Evolutionary conservation across 2,329 filamentous ascomycete genomes (phyloP).

Genomic region (Aaosphaeria arxii): DNA sequence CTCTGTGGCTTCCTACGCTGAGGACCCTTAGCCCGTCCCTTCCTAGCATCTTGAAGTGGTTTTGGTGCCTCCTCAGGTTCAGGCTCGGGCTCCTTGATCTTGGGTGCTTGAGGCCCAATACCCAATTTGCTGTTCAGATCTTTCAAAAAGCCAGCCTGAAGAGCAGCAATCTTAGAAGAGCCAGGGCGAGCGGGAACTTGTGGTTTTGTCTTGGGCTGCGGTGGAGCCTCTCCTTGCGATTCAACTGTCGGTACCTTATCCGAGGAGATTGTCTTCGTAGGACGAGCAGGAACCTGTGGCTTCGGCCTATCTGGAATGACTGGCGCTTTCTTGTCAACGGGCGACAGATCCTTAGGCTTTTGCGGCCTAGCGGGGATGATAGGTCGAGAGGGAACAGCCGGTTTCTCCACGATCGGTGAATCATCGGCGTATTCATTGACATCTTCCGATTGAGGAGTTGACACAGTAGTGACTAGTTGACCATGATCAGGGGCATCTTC

Average conservation of each 20-base stretch:
- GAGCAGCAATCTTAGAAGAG: conserved; percentile 82
- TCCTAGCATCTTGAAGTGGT: conserved; percentile 84
- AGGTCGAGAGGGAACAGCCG: conserved; percentile 26
- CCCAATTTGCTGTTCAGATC: conserved; percentile 88
- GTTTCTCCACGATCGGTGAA: conserved; percentile 26
- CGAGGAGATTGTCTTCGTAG: conserved; percentile 50
- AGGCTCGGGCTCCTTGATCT: conserved; percentile 69
- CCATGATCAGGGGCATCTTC: conserved; percentile 87
- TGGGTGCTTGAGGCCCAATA: conserved; percentile 76
- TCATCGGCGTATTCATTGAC: conserved; percentile 38
- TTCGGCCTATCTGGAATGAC: conserved; percentile 58
- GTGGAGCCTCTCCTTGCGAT: conserved; percentile 30
- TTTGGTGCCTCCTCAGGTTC: conserved; percentile 62
- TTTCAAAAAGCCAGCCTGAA: conserved; percentile 89
- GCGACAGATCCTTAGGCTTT: conserved; percentile 39
- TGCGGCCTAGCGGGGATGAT: conserved; percentile 33
- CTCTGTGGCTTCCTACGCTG: conserved; percentile 67
- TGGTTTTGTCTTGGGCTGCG: conserved; percentile 70
- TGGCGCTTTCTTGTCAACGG: conserved; percentile 52
- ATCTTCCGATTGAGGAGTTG: conserved; percentile 50
- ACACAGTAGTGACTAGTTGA: conserved; percentile 72
- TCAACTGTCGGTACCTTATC: conserved; percentile 34
- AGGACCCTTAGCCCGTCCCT: conserved; percentile 84
- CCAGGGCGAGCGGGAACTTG: conserved; percentile 73
- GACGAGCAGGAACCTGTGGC: conserved; percentile 60